A percentile compares a stretch with the other conserved stretches of the same genome.
phyloP scores from a whole-genome alignment of 192 early-diverging fungal species.

The Coemansia asiatica region DNA sequence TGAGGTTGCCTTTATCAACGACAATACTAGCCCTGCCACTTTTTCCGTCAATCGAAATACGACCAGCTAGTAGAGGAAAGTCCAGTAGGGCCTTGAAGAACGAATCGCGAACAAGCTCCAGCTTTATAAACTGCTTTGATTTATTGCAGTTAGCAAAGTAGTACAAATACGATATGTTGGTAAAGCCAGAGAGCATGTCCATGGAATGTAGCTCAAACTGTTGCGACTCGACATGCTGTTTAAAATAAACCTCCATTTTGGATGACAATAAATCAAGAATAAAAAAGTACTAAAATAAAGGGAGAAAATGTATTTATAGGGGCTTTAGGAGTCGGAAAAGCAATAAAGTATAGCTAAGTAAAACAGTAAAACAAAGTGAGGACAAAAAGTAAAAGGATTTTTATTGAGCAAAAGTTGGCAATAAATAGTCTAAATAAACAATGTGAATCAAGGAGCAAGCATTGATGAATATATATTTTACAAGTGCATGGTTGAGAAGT shows the following conservation, averaged over 20 bases:
- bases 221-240: neutral
- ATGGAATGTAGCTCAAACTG: neutral
- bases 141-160: neutral
- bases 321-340: too few relatives aligned
- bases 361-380: too few relatives aligned
- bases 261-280: too few relatives aligned
- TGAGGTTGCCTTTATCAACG: constrained; percentile 1
- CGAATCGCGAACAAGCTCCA: neutral
- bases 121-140: neutral
- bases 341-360: too few relatives aligned
- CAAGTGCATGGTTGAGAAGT: too few relatives aligned
- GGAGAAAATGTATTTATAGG: too few relatives aligned
- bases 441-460: too few relatives aligned
- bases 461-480: too few relatives aligned
- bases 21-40: neutral
- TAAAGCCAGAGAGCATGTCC: constrained; percentile 8
- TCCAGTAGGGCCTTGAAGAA: neutral
- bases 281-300: too few relatives aligned
- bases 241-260: neutral
- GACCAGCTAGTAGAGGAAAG: constrained; percentile 3
- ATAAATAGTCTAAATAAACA: too few relatives aligned
- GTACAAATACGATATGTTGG: neutral
- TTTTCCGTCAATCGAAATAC: neutral
- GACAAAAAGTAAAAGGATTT: too few relatives aligned
- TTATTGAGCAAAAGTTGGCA: too few relatives aligned